Percentiles rank a stretch among this genome's conserved stretches.
phyloP scores from a whole-genome alignment of 225 moss, liverwort and hornwort species.

The Polytrichum formosum region DNA sequence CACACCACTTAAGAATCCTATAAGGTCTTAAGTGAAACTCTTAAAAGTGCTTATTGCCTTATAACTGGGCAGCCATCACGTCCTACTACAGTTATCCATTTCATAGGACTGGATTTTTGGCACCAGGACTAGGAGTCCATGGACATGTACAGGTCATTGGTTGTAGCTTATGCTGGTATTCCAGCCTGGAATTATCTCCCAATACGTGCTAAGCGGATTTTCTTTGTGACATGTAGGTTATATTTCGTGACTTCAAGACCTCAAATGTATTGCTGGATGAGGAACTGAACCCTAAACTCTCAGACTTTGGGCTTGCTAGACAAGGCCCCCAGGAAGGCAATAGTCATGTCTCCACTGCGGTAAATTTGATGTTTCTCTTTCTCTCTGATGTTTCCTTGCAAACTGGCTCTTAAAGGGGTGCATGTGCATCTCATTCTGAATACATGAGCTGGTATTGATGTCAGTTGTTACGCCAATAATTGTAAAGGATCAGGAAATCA shows the following conservation, averaged over 20 bases:
- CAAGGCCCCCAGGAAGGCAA: conserved; percentile 47
- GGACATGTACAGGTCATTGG: too few relatives aligned
- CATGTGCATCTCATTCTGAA: too few relatives aligned
- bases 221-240: conserved; percentile 25
- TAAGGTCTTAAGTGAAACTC: too few relatives aligned
- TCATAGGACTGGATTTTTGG: too few relatives aligned
- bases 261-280: conserved; percentile 65
- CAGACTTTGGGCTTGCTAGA: conserved; percentile 70
- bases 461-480: too few relatives aligned
- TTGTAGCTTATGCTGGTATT: neutral
- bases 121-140: too few relatives aligned
- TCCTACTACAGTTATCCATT: too few relatives aligned
- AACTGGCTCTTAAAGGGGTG: neutral
- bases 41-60: conserved; percentile 3
- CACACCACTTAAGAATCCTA: too few relatives aligned
- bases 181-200: neutral
- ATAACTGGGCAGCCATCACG: neutral
- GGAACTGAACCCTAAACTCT: conserved; percentile 63
- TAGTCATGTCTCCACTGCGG: conserved; percentile 47
- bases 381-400: conserved; percentile 5
- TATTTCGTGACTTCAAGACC: conserved; percentile 62
- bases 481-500: neutral
- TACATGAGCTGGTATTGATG: too few relatives aligned
- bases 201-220: neutral
- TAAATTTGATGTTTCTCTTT: conserved; percentile 11